Conservation (phyloP, 441 rosid genomes). For the Viola pubescens region DNA sequence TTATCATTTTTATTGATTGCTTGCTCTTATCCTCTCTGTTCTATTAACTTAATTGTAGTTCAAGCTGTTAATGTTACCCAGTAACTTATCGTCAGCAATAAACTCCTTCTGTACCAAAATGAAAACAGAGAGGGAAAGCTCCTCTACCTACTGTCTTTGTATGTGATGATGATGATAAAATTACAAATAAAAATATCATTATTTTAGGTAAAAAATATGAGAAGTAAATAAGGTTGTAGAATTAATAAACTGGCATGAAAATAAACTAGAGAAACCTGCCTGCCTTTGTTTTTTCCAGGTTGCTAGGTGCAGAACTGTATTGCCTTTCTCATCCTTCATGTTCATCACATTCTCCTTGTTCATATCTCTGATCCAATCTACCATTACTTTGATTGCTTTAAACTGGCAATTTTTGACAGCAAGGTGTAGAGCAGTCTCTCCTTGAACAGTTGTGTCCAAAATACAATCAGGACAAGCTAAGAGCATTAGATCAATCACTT, state of each 20-base stretch:
- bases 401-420: constrained; percentile 29
- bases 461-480: constrained; percentile 25
- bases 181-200: too few species aligned
- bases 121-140: too few species aligned
- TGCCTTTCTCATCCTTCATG: constrained; percentile 38
- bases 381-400: constrained; percentile 22
- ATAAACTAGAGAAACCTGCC: constrained; percentile 15
- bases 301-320: constrained; percentile 39
- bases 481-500: constrained; percentile 29
- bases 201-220: too few species aligned
- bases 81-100: too few species aligned
- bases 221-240: background rate
- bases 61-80: too few species aligned
- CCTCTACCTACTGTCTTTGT: too few species aligned
- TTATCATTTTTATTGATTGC: too few species aligned
- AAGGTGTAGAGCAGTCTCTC: constrained; percentile 43
- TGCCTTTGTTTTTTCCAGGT: constrained; percentile 35
- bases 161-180: too few species aligned
- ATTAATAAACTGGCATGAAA: background rate
- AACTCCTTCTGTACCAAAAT: too few species aligned
- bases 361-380: constrained; percentile 28
- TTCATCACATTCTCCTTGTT: constrained; percentile 21
- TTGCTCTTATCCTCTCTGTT: too few species aligned
- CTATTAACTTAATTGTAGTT: too few species aligned
- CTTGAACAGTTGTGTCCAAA: constrained; percentile 27